Evolutionary conservation across 148 eudicot genomes (phyloP), one percentile per base, ranked within the genome.

Genomic region (Rheum nobile): DNA sequence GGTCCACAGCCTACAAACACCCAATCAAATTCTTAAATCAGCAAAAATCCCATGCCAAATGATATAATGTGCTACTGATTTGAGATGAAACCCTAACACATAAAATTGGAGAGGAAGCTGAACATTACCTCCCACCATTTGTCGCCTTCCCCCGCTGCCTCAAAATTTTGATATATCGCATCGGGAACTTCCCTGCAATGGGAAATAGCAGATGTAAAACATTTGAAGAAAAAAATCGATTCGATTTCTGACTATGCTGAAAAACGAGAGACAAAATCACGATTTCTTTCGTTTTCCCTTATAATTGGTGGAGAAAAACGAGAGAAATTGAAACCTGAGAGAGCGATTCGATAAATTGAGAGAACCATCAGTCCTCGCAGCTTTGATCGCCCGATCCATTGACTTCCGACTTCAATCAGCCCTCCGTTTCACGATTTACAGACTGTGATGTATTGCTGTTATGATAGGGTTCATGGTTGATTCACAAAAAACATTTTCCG

Each of bases 121-220:
- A 32, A 34, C 9, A 76, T 44, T 83, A 95, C 99, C 99, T 95
- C 99, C 99, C 99, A 95, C 99, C 99, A 95, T 42, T 86, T 91
- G 82, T 87, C 96, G 44, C 87, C 97, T 75, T 84, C 90, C 34
- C 86, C 84, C 42, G 86, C 85, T 41, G 91, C 84, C 79, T 95
- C 97, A 82, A 95, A 83, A 78, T 86, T 88, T 83, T 88, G 82
- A 78, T 95, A 95, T 39, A 95, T 89, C 84, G 91, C 93, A 73
- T 79, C 67, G 6, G 99, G 99, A 22, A 95, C 94, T 74, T 95
- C 96, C 73, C 99, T 95, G 92, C 76, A 47, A 75, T 74, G 75
- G 74, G 74, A 43, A 61, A 28, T 55, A 9, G 32, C 8, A 55
- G 22, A 55, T 17, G 1, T 24, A 54, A 21, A 7, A 54, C n/a